A percentile compares a stretch with the other conserved stretches of the same genome.
Evolutionary conservation across 2,329 filamentous ascomycete genomes (phyloP).

Genomic region (Nothophaeocryptopus gaeumannii): DNA sequence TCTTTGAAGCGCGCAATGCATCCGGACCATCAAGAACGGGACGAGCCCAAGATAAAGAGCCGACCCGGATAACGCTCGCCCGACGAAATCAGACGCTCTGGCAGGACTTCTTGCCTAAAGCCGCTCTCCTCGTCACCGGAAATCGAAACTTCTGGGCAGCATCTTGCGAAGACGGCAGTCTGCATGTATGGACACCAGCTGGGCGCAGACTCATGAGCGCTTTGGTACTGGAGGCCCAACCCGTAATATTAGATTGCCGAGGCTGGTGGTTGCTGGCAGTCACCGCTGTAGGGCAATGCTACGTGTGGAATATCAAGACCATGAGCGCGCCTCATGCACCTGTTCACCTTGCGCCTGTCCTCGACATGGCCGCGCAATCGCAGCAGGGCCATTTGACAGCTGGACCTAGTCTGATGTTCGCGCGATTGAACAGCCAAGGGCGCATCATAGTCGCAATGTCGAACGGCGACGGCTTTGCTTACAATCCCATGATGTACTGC

Average conservation of each 20-base stretch:
- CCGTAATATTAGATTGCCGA: slow-evolving; percentile 87
- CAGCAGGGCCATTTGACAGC: slow-evolving; percentile 75
- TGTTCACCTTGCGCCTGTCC: slow-evolving; percentile 79
- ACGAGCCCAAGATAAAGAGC: slow-evolving; percentile 67
- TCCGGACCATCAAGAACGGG: slow-evolving; percentile 58
- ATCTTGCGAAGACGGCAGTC: slow-evolving; percentile 85
- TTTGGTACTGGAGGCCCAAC: slow-evolving; percentile 83
- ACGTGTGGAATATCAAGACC: slow-evolving; percentile 89
- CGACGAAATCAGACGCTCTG: slow-evolving; percentile 79
- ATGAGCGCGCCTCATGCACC: slow-evolving; percentile 78
- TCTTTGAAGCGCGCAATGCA: slow-evolving; percentile 88
- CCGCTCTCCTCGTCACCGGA: slow-evolving; percentile 85
- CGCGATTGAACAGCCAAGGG: slow-evolving; percentile 83
- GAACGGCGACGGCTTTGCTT: slow-evolving; percentile 92
- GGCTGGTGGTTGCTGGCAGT: slow-evolving; percentile 88
- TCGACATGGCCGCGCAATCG: slow-evolving; percentile 80
- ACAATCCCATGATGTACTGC: slow-evolving; percentile 77
- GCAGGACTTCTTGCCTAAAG: slow-evolving; percentile 88
- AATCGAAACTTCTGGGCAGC: slow-evolving; percentile 90
- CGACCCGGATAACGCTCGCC: slow-evolving; percentile 76
- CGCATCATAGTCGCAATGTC: slow-evolving; percentile 84
- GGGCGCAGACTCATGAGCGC: slow-evolving; percentile 82
- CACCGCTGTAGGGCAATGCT: slow-evolving; percentile 79
- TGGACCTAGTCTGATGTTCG: slow-evolving; percentile 83
- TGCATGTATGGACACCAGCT: slow-evolving; percentile 90